Conservation (phyloP, 768 basidiomycete genomes). For the Mycena amicta region DNA sequence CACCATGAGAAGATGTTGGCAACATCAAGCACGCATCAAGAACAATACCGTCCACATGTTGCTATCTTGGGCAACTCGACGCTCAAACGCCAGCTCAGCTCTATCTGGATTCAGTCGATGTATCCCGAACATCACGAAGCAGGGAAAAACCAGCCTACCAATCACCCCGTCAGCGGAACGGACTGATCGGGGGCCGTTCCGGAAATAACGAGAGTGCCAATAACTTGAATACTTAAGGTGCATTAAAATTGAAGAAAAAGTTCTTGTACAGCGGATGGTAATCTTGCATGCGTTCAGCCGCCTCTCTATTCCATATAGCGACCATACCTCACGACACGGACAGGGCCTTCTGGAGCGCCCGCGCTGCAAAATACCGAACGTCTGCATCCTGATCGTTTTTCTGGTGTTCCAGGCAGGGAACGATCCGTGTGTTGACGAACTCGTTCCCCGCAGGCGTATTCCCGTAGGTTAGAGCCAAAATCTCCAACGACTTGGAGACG, state of each 20-base stretch:
- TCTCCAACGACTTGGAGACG: constrained; percentile 93
- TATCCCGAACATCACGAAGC: too few relatives aligned
- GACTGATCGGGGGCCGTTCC: too few relatives aligned
- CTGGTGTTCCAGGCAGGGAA: constrained; percentile 84
- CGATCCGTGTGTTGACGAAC: constrained; percentile 71
- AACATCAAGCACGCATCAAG: constrained; percentile 9
- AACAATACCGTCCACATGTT: constrained; percentile 9
- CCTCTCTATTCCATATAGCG: constrained; percentile 1
- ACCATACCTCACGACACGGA: constrained; percentile 18
- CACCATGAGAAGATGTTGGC: constrained; percentile 21
- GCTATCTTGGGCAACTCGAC: background rate
- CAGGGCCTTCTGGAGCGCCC: constrained; percentile 67
- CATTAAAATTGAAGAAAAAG: constrained; percentile 18
- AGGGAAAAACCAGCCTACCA: too few relatives aligned
- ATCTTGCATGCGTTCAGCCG: constrained; percentile 4
- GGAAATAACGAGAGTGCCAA: too few relatives aligned
- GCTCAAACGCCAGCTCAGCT: background rate
- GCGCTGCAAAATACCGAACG: constrained; percentile 90
- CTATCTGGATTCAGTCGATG: background rate
- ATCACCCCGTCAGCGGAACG: too few relatives aligned
- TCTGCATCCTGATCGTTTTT: constrained; percentile 92
- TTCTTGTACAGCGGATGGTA: constrained; percentile 12
- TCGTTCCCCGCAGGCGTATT: constrained; percentile 68
- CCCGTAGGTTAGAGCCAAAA: constrained; percentile 75
- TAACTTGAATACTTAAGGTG: constrained; percentile 17